Conservation (phyloP, 2,329 filamentous ascomycete species). For the Fusarium agapanthi region DNA sequence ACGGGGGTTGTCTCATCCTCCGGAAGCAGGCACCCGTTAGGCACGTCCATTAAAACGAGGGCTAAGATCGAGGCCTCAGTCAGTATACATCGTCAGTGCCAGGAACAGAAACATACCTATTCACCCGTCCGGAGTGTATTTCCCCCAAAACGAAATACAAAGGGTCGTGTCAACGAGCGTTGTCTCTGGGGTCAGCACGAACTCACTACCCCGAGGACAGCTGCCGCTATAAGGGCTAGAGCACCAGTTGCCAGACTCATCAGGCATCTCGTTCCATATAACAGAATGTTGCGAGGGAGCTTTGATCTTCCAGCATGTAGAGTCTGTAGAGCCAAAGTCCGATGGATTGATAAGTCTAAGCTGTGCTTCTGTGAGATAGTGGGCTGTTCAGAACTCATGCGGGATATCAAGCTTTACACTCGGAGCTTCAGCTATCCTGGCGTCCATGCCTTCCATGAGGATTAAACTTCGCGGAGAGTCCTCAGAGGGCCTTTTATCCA, state of each 20-base stretch:
- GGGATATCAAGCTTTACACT: not conserved
- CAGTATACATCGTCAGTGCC: not conserved
- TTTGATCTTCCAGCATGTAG: not conserved
- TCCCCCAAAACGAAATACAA: not conserved
- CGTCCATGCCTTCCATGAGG: not conserved
- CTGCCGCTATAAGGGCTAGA: not conserved
- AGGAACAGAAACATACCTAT: not conserved
- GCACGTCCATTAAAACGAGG: not conserved
- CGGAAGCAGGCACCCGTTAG: not conserved
- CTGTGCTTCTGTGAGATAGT: rapidly evolving
- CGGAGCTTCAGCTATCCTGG: not conserved
- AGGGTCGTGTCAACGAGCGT: rapidly evolving
- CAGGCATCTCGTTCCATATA: not conserved
- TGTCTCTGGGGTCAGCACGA: rapidly evolving
- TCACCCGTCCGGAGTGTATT: not conserved
- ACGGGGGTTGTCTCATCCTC: rapidly evolving
- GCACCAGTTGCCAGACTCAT: not conserved
- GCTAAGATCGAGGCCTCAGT: rapidly evolving
- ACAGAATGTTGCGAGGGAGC: not conserved
- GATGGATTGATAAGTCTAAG: not conserved
- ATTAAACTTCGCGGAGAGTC: not conserved
- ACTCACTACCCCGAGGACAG: not conserved
- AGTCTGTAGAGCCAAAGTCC: not conserved
- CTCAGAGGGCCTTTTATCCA: not conserved
- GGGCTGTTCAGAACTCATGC: not conserved